phyloP scores from a whole-genome alignment of 805 yeast species.

The Sungouiozyma intestinalis region DNA sequence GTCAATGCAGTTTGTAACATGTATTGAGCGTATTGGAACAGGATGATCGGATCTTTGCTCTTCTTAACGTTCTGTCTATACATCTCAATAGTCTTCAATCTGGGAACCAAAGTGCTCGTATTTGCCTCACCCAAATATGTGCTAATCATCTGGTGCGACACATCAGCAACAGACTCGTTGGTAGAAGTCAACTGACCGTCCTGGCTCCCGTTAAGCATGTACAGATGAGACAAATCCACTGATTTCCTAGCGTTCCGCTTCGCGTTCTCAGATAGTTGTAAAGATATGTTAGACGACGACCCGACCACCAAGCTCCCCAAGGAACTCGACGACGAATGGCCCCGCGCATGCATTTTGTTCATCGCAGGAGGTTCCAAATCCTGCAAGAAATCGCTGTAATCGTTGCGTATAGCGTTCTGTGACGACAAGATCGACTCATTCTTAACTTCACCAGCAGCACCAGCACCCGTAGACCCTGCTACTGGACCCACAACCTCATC shows the following conservation, averaged over 20 bases:
- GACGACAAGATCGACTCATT: not conserved
- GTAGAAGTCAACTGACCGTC: constrained; percentile 31
- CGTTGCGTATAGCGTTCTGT: not conserved
- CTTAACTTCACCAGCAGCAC: not conserved
- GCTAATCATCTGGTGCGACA: constrained; percentile 41
- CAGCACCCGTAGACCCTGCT: not conserved
- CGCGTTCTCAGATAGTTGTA: not conserved
- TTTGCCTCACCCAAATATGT: constrained; percentile 45
- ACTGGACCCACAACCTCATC: not conserved
- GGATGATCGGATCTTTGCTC: constrained; percentile 74
- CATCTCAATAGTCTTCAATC: constrained; percentile 75
- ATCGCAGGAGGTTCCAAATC: not conserved
- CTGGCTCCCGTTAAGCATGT: constrained; percentile 25
- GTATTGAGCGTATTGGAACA: constrained; percentile 85
- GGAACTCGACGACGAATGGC: not conserved
- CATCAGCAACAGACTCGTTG: constrained; percentile 37
- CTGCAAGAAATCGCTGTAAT: not conserved
- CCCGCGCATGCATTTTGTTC: not conserved
- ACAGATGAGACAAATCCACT: constrained; percentile 34
- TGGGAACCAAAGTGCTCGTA: constrained; percentile 45
- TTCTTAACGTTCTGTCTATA: constrained; percentile 79
- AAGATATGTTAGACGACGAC: not conserved
- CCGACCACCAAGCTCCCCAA: not conserved
- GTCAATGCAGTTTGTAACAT: constrained; percentile 76
- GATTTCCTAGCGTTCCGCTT: constrained; percentile 13